These are phyloP conservation scores for Saitoella complicata DNA, from an alignment of 805 yeast species.

Conservation along the genomic window DNA sequence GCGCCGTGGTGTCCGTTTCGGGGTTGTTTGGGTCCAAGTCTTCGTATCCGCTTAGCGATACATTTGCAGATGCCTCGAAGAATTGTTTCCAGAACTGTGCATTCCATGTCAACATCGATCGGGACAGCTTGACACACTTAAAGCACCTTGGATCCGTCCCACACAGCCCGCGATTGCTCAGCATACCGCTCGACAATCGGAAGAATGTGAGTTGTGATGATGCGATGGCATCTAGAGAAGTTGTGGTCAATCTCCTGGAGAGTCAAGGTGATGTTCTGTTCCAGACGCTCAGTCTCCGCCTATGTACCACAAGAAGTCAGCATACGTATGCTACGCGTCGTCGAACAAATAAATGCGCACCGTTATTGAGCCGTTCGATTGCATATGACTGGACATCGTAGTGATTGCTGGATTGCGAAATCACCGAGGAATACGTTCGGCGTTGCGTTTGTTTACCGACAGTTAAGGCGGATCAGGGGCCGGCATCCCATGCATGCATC, in stretches of 20 bases:
- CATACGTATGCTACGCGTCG: too few relatives aligned
- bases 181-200: conserved; percentile 54
- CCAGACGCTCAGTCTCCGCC: conserved; percentile 44
- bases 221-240: conserved; percentile 47
- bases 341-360: too few relatives aligned
- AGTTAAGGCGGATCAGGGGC: too few relatives aligned
- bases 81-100: conserved; percentile 54
- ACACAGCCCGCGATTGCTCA: conserved; percentile 38
- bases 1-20: conserved; percentile 3
- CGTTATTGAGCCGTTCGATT: too few relatives aligned
- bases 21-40: conserved; percentile 15
- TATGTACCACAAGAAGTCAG: conserved; percentile 13
- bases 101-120: background rate
- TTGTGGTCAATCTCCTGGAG: conserved; percentile 69
- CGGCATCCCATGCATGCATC: too few relatives aligned
- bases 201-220: conserved; percentile 48
- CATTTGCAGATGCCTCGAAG: conserved; percentile 59
- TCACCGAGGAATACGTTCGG: too few relatives aligned
- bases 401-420: too few relatives aligned
- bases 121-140: background rate
- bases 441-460: too few relatives aligned
- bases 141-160: conserved; percentile 26
- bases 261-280: conserved; percentile 61
- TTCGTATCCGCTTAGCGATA: conserved; percentile 39
- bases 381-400: too few relatives aligned